phyloP scores from a whole-genome alignment of 2,329 filamentous ascomycete species.

The Trichoderma koningii region DNA sequence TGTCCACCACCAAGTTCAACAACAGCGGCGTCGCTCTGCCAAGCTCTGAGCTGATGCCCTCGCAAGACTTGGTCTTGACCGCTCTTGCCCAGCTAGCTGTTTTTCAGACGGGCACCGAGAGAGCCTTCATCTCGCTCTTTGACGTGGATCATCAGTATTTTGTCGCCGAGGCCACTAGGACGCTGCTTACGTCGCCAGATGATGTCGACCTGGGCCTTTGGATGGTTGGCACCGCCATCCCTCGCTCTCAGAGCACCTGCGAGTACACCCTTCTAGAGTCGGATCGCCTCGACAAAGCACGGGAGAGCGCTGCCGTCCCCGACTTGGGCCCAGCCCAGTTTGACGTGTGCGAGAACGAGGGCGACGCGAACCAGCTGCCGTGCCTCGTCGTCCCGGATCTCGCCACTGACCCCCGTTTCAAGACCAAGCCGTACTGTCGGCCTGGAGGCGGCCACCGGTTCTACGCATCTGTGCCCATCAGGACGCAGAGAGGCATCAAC shows the following conservation, averaged over 20 bases:
- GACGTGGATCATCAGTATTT: constrained; percentile 49
- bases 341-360: constrained; percentile 4
- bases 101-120: constrained; percentile 44
- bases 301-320: not conserved
- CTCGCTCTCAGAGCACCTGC: constrained; percentile 30
- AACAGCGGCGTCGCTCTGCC: constrained; percentile 13
- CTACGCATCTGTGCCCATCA: constrained; percentile 43
- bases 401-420: constrained; percentile 35
- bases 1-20: constrained; percentile 17
- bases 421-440: constrained; percentile 29
- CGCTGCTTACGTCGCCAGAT: constrained; percentile 37
- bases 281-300: constrained; percentile 2
- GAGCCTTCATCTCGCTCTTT: constrained; percentile 51
- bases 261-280: constrained; percentile 30
- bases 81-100: constrained; percentile 51
- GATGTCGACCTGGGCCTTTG: constrained; percentile 23
- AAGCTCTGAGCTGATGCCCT: constrained; percentile 31
- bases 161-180: constrained; percentile 49
- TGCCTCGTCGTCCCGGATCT: constrained; percentile 39
- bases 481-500: constrained; percentile 38
- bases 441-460: constrained; percentile 34
- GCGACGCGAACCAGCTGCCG: constrained; percentile 30
- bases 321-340: not conserved
- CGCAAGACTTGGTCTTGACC: constrained; percentile 43
- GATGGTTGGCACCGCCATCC: constrained; percentile 33